Evolutionary conservation across 768 basidiomycete species (phyloP).

Genomic region (Boletellus sp.): DNA sequence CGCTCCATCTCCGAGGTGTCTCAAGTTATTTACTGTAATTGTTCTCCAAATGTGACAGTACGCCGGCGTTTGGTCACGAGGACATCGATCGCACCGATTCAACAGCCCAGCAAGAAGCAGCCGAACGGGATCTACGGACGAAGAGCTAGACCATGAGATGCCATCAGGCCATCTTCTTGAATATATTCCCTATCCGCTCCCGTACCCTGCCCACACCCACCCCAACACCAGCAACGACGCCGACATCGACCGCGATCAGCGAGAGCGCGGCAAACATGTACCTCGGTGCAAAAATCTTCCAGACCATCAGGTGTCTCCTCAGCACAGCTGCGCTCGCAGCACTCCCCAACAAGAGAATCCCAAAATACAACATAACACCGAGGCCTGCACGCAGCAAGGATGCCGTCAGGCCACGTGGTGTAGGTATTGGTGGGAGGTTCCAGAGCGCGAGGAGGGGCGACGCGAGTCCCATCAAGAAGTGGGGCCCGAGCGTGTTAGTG

Average conservation of each 20-base stretch:
- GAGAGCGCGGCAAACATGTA: conserved; percentile 77
- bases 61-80: too few species aligned
- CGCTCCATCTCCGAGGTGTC: conserved; percentile 20
- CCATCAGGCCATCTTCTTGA: conserved; percentile 12
- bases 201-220: conserved; percentile 22
- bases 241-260: conserved; percentile 69
- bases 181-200: conserved; percentile 22
- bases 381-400: conserved; percentile 53
- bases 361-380: conserved; percentile 68
- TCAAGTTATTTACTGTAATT: not conserved
- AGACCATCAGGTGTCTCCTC: conserved; percentile 90
- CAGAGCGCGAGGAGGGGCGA: conserved; percentile 74
- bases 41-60: too few species aligned
- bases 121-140: too few species aligned
- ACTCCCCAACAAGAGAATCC: conserved; percentile 59
- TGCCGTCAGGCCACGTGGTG: conserved; percentile 25
- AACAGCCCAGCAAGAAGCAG: too few species aligned
- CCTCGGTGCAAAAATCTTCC: conserved; percentile 97
- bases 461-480: conserved; percentile 62
- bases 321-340: conserved; percentile 72
- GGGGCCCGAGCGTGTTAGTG: conserved; percentile 74
- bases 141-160: not conserved
- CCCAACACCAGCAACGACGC: conserved; percentile 26
- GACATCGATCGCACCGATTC: not conserved
- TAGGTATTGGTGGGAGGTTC: conserved; percentile 68